Percentiles rank a stretch among this genome's conserved stretches.
phyloP scores from a whole-genome alignment of 169 alveolate genomes.

The Plasmodium gonderi region DNA sequence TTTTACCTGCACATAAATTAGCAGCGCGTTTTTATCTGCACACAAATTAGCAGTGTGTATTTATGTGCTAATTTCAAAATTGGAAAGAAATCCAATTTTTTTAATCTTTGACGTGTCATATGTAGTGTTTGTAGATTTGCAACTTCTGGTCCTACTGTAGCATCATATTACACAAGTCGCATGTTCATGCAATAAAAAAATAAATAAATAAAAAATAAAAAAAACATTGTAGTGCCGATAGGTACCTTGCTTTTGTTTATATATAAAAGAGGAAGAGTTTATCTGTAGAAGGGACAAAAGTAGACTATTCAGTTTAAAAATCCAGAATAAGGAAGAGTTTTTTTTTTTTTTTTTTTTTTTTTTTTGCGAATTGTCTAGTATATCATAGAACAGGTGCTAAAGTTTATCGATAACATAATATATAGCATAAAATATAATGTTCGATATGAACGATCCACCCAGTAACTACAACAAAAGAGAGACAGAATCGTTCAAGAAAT shows the following conservation, averaged over 20 bases:
- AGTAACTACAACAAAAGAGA: constrained; percentile 10
- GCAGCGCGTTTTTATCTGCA: neutral
- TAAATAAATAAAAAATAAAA: neutral
- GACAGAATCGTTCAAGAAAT: constrained; percentile 11
- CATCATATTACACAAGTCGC: too few species aligned
- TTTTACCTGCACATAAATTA: too few species aligned
- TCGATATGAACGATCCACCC: constrained; percentile 1
- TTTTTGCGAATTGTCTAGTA: too few species aligned
- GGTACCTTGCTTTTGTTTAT: neutral
- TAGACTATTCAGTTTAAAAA: too few species aligned
- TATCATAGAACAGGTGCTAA: too few species aligned
- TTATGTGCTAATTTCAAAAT: neutral
- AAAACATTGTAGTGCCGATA: neutral
- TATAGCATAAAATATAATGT: neutral
- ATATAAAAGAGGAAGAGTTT: neutral
- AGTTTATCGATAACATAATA: neutral
- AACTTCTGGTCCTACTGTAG: too few species aligned
- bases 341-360: neutral
- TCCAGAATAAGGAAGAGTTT: too few species aligned
- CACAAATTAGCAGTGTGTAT: neutral
- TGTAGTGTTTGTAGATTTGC: neutral
- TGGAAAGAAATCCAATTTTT: neutral
- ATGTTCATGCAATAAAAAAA: too few species aligned
- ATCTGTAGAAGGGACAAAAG: neutral
- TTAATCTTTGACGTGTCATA: neutral